Base-by-base conservation (phyloP, 257 asterid species). In the Buddleja alternifolia region DNA sequence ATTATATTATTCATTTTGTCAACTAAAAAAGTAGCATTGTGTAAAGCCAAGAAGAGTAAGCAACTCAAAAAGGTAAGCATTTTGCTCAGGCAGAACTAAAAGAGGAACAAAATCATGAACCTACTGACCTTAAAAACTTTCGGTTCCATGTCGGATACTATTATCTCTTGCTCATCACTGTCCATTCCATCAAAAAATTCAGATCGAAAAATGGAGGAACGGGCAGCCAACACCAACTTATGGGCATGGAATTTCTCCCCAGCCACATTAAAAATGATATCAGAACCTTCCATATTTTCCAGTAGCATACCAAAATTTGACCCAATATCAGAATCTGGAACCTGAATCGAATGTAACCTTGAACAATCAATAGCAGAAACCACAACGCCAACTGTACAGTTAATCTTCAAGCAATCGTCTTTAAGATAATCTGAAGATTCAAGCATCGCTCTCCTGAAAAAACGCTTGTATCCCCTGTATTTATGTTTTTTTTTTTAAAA, bases 381-480 rank as follows among this genome's bases (percentile, higher is more conserved):
- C 67, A 93, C 99, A 59, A 93, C 99, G 69, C 99, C 99, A 63
- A 93, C 99, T 60, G 99, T 93, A 70, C 99, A 93, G 77, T 90
- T 93, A 82, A 93, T 93, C 85, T 87, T 90, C 95, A 93, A 78
- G 84, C 98, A 90, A 78, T 93, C 98, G 78, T 93, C 95, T 87
- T 93, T 93, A 8, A 93, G 95, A 86, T 83, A 93, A 81, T 93
- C 98, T 21, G 98, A 93, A 48, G 76, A 65, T 80, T 93, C 98
- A 51, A 93, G 94, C 88, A 88, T 63, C 48, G 86, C 87, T 78
- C 99, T 83, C 78, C 97, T 79, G 75, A 84, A 93, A 75, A 93
- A 93, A 10, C 98, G 89, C 77, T 93, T 93, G 80, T 93, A 93
- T 59, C 99, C 99, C 99, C 99, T 93, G 86, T 3, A 69, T 37